A percentile compares a stretch with the other conserved stretches of the same genome.
Evolutionary conservation across 805 yeast species (phyloP).

Genomic region (Candida orba): DNA sequence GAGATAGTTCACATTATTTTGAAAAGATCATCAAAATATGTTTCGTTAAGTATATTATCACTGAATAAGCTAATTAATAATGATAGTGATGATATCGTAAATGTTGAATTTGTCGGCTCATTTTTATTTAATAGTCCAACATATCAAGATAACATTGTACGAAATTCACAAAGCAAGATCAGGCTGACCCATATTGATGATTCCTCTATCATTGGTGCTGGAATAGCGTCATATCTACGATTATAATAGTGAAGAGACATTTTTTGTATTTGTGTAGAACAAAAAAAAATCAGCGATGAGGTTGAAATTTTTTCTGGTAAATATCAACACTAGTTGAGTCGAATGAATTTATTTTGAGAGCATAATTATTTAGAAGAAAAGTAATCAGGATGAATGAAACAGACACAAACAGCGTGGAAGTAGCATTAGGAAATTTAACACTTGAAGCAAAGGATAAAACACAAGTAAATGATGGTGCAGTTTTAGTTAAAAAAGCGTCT

Average conservation of each 20-base stretch:
- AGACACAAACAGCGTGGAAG: no score
- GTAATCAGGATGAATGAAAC: no score
- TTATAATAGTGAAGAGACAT: neutral
- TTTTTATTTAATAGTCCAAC: constrained; percentile 37
- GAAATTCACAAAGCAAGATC: constrained; percentile 26
- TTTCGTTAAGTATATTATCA: constrained; percentile 9
- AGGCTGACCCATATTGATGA: constrained; percentile 35
- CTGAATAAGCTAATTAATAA: constrained; percentile 3
- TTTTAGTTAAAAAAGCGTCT: constrained; percentile 37
- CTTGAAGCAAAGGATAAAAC: constrained; percentile 16
- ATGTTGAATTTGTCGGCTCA: constrained; percentile 46
- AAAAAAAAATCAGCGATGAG: neutral
- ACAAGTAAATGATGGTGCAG: constrained; percentile 28
- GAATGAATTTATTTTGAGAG: neutral
- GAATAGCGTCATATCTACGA: constrained; percentile 35
- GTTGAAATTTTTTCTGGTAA: neutral
- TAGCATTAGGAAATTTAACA: neutral
- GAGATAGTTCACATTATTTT: constrained; percentile 32
- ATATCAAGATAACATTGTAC: constrained; percentile 24
- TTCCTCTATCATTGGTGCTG: constrained; percentile 47
- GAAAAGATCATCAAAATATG: constrained; percentile 26
- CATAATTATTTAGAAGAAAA: neutral
- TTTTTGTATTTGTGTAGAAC: no score
- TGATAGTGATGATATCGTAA: constrained; percentile 11
- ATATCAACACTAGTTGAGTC: no score